These are phyloP conservation scores for Triadica sebifera DNA, from an alignment of 345 rosid species.

Conservation along the genomic window DNA sequence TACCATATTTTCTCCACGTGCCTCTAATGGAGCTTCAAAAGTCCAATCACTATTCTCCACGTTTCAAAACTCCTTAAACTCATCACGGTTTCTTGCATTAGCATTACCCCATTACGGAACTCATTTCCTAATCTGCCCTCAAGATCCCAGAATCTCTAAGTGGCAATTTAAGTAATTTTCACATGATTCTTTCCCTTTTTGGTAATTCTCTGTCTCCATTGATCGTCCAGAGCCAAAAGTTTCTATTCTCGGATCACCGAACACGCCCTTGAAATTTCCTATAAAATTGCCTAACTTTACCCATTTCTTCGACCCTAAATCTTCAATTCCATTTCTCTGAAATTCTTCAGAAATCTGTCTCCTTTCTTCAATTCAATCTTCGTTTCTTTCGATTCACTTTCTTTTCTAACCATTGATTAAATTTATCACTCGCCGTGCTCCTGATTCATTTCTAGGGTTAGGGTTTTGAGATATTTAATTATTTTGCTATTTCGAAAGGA, in stretches of 20 bases:
- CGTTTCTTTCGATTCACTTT: constrained; percentile 10
- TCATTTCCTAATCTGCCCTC: too few relatives aligned
- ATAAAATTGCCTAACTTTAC: constrained; percentile 29
- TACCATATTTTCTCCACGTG: too few relatives aligned
- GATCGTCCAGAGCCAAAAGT: too few relatives aligned
- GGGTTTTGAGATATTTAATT: constrained; percentile 23
- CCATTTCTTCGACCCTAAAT: neutral
- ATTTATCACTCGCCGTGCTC: neutral
- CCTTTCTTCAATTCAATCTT: neutral
- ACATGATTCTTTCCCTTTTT: too few relatives aligned
- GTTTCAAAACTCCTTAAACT: too few relatives aligned
- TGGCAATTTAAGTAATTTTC: too few relatives aligned
- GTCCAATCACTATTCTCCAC: too few relatives aligned
- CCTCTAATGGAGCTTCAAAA: too few relatives aligned
- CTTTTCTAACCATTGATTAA: constrained; percentile 19
- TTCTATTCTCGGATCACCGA: constrained; percentile 7
- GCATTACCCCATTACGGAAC: too few relatives aligned
- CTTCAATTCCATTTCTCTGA: constrained; percentile 1
- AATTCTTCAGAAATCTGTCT: neutral
- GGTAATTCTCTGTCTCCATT: too few relatives aligned
- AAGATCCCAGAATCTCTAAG: too few relatives aligned
- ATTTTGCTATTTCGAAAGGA: constrained; percentile 3
- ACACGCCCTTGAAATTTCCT: neutral
- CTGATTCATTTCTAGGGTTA: constrained; percentile 36
- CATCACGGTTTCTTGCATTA: too few relatives aligned